Percentiles rank a stretch among this genome's conserved stretches.
Conservation (phyloP, 306 rosid genomes). For the Medicago truncatula region DNA sequence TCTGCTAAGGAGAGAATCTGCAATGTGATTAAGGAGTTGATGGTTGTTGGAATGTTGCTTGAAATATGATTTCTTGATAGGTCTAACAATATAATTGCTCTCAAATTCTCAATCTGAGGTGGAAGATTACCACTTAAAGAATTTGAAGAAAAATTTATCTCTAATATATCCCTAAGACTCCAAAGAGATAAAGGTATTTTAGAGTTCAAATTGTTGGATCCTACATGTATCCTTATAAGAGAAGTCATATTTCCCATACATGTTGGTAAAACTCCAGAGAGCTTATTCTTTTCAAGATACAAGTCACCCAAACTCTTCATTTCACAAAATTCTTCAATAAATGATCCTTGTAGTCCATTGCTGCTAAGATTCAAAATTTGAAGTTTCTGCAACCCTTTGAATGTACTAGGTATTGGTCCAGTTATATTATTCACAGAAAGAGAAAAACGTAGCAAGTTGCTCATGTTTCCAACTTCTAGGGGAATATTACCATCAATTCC, state of each 20-base stretch:
- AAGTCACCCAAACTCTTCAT: neutral
- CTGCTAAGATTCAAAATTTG: neutral
- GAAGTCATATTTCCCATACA: constrained; percentile 17
- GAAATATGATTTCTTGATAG: constrained; percentile 28
- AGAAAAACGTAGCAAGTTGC: neutral
- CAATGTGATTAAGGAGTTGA: neutral
- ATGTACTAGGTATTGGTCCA: neutral
- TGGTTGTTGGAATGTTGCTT: constrained; percentile 13
- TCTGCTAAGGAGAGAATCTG: constrained; percentile 30
- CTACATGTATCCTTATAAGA: constrained; percentile 33
- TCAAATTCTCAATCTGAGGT: constrained; percentile 27
- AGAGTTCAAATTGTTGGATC: constrained; percentile 40
- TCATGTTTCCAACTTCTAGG: neutral
- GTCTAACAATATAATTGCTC: constrained; percentile 27
- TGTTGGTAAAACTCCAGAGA: neutral
- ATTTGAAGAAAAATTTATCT: constrained; percentile 45
- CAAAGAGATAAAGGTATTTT: constrained; percentile 43
- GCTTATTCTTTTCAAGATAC: neutral
- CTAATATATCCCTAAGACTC: constrained; percentile 42
- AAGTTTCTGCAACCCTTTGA: neutral
- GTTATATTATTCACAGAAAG: neutral
- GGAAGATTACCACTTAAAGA: constrained; percentile 39
- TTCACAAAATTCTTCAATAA: neutral
- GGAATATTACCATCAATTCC: constrained; percentile 4
- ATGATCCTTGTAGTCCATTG: neutral